Conservation (phyloP, 768 basidiomycete genomes). For the Rhizopogon sp. region DNA sequence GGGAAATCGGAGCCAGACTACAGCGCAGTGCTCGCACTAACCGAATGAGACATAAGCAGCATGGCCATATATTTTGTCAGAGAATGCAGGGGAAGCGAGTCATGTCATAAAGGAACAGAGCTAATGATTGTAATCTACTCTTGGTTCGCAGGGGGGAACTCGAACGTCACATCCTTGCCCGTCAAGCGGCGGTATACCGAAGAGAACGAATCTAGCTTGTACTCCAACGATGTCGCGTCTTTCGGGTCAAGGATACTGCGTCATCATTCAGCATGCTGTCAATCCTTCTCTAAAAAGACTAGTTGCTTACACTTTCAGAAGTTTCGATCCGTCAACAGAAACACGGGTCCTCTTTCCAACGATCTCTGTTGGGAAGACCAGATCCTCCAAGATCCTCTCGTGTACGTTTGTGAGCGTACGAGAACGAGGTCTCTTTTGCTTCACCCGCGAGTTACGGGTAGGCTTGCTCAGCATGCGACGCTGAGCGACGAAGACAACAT, state of each 20-base stretch:
- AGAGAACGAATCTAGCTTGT: slow-evolving; percentile 99
- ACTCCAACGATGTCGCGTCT: slow-evolving; percentile 96
- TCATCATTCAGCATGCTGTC: slow-evolving; percentile 12
- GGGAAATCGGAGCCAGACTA: background rate
- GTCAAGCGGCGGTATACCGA: slow-evolving; percentile 94
- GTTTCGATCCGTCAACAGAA: slow-evolving; percentile 88
- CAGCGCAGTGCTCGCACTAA: background rate
- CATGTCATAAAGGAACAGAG: slow-evolving; percentile 27
- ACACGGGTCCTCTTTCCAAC: slow-evolving; percentile 98
- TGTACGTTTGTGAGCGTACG: slow-evolving; percentile 97
- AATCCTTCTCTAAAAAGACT: slow-evolving; percentile 4
- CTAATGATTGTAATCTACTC: slow-evolving; percentile 41
- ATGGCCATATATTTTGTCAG: slow-evolving; percentile 33
- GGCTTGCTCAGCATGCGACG: slow-evolving; percentile 98
- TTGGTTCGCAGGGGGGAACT: slow-evolving; percentile 77
- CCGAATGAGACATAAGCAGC: slow-evolving; percentile 25
- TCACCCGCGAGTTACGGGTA: slow-evolving; percentile 85
- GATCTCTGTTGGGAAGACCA: slow-evolving; percentile 98
- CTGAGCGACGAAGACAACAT: slow-evolving; percentile 98
- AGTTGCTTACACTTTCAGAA: slow-evolving; percentile 89
- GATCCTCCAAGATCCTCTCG: slow-evolving; percentile 98
- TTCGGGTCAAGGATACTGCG: slow-evolving; percentile 93
- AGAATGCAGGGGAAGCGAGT: slow-evolving; percentile 17
- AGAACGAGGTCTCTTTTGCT: slow-evolving; percentile 95
- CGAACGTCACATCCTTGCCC: slow-evolving; percentile 95